Conservation (phyloP, 169 alveolate genomes). For the Plasmodium coatneyi region DNA sequence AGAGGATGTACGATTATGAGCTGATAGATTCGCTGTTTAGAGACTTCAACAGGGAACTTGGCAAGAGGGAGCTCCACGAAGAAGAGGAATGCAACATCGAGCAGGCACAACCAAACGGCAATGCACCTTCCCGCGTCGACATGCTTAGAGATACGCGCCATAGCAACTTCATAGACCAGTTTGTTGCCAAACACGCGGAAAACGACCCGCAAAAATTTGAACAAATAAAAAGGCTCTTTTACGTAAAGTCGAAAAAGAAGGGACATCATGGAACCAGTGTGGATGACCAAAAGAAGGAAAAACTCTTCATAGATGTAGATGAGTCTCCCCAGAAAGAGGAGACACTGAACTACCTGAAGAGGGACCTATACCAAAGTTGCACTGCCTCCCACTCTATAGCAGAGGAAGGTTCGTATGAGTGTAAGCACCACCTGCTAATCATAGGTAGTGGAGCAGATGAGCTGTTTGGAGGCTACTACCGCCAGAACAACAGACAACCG, state of each 20-base stretch:
- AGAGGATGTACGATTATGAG: conserved; percentile 28
- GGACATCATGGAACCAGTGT: not conserved
- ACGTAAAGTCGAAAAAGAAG: not conserved
- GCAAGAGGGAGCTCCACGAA: not conserved
- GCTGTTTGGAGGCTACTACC: conserved; percentile 83
- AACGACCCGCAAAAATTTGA: not conserved
- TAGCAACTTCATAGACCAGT: conserved; percentile 7
- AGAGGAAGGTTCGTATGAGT: not conserved
- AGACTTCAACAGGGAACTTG: conserved; percentile 22
- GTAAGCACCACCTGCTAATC: conserved; percentile 29
- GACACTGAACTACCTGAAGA: not conserved
- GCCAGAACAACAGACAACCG: conserved; percentile 71
- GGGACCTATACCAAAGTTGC: not conserved
- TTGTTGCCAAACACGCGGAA: not conserved
- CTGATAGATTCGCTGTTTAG: not conserved
- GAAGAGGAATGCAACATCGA: too few species aligned
- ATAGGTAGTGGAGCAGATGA: conserved; percentile 87
- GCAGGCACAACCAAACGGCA: not conserved
- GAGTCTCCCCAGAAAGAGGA: not conserved
- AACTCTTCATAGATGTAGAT: not conserved
- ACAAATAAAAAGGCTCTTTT: conserved; percentile 35
- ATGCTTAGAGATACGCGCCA: not conserved
- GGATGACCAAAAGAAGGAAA: not conserved
- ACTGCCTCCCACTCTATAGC: not conserved
- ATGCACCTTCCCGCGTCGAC: not conserved